phyloP scores from a whole-genome alignment of 2,329 filamentous ascomycete species.

The Penicillium sp. region DNA sequence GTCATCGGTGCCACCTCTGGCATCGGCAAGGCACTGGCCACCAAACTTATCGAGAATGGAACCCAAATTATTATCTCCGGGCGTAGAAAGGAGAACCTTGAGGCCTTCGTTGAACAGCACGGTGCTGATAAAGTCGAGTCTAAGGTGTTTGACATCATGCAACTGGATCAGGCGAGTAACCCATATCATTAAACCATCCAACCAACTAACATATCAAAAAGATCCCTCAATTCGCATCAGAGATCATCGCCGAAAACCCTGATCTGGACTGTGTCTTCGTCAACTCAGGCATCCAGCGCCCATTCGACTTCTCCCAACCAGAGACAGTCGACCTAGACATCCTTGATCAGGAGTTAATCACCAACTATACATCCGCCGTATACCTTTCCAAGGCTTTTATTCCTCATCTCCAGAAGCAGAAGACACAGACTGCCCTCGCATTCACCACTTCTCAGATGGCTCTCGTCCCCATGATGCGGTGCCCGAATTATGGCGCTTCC shows the following conservation, averaged over 20 bases:
- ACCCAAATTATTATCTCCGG: conserved; percentile 52
- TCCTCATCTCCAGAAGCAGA: conserved; percentile 49
- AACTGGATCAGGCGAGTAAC: conserved; percentile 45
- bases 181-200: too few relatives aligned
- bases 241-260: conserved; percentile 20
- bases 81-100: conserved; percentile 52
- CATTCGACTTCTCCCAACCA: conserved; percentile 18
- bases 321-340: conserved; percentile 16
- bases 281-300: conserved; percentile 17
- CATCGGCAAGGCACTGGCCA: conserved; percentile 51
- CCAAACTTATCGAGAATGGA: conserved; percentile 49
- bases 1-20: conserved; percentile 53
- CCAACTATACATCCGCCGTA: conserved; percentile 16
- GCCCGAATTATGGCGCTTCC: conserved; percentile 55
- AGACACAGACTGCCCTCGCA: conserved; percentile 44
- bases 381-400: conserved; percentile 43
- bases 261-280: conserved; percentile 21
- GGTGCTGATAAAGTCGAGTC: conserved; percentile 48
- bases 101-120: conserved; percentile 48
- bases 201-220: background rate
- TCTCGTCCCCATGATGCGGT: conserved; percentile 49
- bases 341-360: conserved; percentile 17
- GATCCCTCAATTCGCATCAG: conserved; percentile 20
- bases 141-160: conserved; percentile 52
- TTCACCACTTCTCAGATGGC: conserved; percentile 54